phyloP scores from a whole-genome alignment of 768 basidiomycete genomes.

The Butyriboletus loyo region DNA sequence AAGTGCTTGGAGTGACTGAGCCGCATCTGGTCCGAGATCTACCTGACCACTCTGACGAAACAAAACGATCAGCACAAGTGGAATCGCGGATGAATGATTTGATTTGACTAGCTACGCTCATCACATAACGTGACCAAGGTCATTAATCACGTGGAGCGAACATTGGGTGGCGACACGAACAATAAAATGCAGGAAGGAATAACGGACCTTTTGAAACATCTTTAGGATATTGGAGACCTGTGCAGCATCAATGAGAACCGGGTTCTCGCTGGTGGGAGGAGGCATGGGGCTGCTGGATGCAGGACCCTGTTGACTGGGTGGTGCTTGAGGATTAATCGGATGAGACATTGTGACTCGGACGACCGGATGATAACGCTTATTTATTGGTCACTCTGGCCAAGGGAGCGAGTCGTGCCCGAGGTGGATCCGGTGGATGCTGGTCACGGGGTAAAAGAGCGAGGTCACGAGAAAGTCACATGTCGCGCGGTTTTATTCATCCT shows the following conservation, averaged over 20 bases:
- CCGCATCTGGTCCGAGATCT: slow-evolving; percentile 58
- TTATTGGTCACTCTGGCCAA: slow-evolving; percentile 1
- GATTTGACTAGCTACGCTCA: no score
- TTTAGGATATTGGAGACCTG: slow-evolving; percentile 62
- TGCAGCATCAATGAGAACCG: slow-evolving; percentile 40
- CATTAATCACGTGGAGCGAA: slow-evolving; percentile 24
- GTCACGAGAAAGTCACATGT: slow-evolving; percentile 45
- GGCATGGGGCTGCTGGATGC: slow-evolving; percentile 8
- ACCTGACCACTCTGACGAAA: slow-evolving; percentile 43
- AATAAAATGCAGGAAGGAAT: background rate
- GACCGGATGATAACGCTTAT: background rate
- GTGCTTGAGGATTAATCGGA: slow-evolving; percentile 10
- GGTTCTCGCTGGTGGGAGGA: slow-evolving; percentile 4
- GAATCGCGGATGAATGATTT: no score
- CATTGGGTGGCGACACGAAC: background rate
- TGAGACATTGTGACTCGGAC: slow-evolving; percentile 13
- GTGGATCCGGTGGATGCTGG: slow-evolving; percentile 27
- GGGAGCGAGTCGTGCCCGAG: slow-evolving; percentile 5
- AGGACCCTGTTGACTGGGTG: slow-evolving; percentile 11
- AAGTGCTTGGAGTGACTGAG: slow-evolving; percentile 55
- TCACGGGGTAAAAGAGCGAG: slow-evolving; percentile 40
- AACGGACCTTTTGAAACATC: slow-evolving; percentile 54
- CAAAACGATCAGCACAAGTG: background rate
- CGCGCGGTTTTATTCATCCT: slow-evolving; percentile 33
- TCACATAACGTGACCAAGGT: slow-evolving; percentile 24